Base-by-base conservation (phyloP, 2,329 filamentous ascomycete genomes). In the Aplosporella prunicola region DNA sequence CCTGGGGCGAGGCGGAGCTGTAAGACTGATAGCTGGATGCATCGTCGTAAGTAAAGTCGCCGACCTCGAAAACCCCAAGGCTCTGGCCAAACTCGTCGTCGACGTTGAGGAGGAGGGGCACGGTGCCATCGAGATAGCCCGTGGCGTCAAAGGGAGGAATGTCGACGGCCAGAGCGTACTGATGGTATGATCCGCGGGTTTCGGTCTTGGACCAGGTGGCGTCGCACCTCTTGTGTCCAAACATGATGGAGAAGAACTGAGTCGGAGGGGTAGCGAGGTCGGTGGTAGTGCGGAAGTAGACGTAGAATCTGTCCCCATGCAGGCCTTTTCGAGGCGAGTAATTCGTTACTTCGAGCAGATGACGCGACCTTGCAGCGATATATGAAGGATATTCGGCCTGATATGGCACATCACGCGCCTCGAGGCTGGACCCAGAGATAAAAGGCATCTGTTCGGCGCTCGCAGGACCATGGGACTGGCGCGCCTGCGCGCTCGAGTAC, bases 241-340 rank as follows among this genome's bases (percentile, higher is more conserved):
- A 93, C 31, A 79, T 72, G 38, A 94, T 61, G 45, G 65, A 79
- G 51, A 84, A 78, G 53, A 66, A 50, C 13, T 54, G 52, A 42
- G 49, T 51, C 66, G 71, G 41, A 69, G 70, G 20, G 68, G 71
- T 58, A 78, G 72, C 40, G 43, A 93, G 63, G 52, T 93, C 81
- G 62, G 83, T 84, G 43, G 79, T 72, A 28, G 82, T 80, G 35
- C 79, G 77, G 20, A 93, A 73, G 54, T 83, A 80, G 45, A 94
- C 69, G 42, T 74, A 71, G 8, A 94, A 66, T 50, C 78, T 78
- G 9, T 30, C 31, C 27, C 37, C 37, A 14, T 80, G 82, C 37
- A 82, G 82, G 28, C 87, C 88, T 51, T 74, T 69, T 29, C 67
- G 64, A 13, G 88, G 89, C 42, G 76, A 71, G 57, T 74, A 85